Conservation (phyloP, 2,329 filamentous ascomycete genomes). For the Exserohilum turcica region DNA sequence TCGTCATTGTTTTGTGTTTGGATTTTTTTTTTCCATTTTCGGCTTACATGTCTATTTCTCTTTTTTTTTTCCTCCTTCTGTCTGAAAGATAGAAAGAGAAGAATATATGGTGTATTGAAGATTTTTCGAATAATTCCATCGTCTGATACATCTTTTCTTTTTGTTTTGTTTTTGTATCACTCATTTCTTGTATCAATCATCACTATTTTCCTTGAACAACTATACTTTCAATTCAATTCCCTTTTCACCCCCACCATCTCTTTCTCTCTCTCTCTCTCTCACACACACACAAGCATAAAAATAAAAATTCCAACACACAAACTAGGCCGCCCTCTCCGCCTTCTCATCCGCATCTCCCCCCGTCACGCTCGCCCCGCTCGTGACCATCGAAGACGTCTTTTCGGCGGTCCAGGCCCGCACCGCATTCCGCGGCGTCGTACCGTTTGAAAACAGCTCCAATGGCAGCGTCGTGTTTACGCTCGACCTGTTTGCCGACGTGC, state of each 20-base stretch:
- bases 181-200: too few relatives aligned
- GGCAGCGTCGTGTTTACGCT: constrained; percentile 89
- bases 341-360: constrained; percentile 47
- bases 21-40: not conserved
- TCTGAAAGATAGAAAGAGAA: too few relatives aligned
- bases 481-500: constrained; percentile 81
- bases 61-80: not conserved
- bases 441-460: constrained; percentile 96
- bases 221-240: too few relatives aligned
- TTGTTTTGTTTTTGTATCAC: too few relatives aligned
- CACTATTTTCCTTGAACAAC: not conserved
- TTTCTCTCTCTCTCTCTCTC: not conserved
- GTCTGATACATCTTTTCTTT: too few relatives aligned
- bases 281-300: too few relatives aligned
- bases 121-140: too few relatives aligned
- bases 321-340: constrained; percentile 60
- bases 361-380: constrained; percentile 47
- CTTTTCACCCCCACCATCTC: too few relatives aligned
- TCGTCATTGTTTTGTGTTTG: not conserved
- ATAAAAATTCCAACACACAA: not conserved
- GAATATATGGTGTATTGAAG: too few relatives aligned
- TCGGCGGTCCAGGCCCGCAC: constrained; percentile 70
- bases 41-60: too few relatives aligned
- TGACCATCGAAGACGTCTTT: constrained; percentile 72
- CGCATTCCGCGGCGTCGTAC: constrained; percentile 77